Conservation (phyloP, 495 filamentous ascomycete genomes). For the Neurospora cerealis region DNA sequence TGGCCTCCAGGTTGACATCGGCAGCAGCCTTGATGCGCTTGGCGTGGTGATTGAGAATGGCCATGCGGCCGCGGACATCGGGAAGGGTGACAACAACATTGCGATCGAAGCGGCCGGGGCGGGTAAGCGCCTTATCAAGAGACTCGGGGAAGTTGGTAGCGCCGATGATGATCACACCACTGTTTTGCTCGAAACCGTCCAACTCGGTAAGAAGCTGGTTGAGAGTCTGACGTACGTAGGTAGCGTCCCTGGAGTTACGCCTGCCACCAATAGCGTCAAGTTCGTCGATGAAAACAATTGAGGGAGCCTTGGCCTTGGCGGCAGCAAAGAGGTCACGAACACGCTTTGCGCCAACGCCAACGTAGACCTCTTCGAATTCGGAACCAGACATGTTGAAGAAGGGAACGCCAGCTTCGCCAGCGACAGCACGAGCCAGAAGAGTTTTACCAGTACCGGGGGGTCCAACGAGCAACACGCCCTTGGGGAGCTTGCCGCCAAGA, state of each 20-base stretch:
- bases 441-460: slow-evolving; percentile 98
- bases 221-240: slow-evolving; percentile 94
- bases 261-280: slow-evolving; percentile 93
- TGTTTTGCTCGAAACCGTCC: slow-evolving; percentile 91
- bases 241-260: slow-evolving; percentile 83
- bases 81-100: slow-evolving; percentile 81
- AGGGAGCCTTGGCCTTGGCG: slow-evolving; percentile 80
- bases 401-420: slow-evolving; percentile 92
- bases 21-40: slow-evolving; percentile 68
- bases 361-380: slow-evolving; percentile 97
- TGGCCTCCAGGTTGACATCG: slow-evolving; percentile 70
- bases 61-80: slow-evolving; percentile 88
- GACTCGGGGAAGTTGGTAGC: slow-evolving; percentile 94
- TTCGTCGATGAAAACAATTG: slow-evolving; percentile 98
- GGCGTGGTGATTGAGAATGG: slow-evolving; percentile 85
- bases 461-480: slow-evolving; percentile 90
- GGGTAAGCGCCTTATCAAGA: slow-evolving; percentile 87
- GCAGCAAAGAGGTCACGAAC: slow-evolving; percentile 90
- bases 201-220: slow-evolving; percentile 98
- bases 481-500: slow-evolving; percentile 90
- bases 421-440: slow-evolving; percentile 90
- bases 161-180: slow-evolving; percentile 86
- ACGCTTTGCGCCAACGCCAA: slow-evolving; percentile 94
- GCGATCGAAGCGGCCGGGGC: slow-evolving; percentile 92
- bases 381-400: slow-evolving; percentile 99